Base-by-base conservation (phyloP, 495 filamentous ascomycete species). In the Antarctomyces pellizariae region DNA sequence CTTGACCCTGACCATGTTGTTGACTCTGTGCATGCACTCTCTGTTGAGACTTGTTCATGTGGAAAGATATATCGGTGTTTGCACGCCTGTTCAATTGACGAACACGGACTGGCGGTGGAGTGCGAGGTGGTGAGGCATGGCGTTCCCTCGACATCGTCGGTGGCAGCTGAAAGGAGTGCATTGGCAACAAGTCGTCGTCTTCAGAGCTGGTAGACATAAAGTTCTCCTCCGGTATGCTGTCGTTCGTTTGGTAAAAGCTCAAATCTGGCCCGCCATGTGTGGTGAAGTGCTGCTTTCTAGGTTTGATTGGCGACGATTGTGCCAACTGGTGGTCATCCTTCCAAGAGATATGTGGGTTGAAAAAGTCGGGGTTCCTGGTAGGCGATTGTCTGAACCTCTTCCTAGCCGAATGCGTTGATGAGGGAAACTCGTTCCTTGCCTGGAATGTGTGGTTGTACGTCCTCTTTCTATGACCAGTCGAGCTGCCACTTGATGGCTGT, bases 261-360 rank as follows among this genome's bases (percentile, higher is more conserved):
- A 73, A 45, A 30, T 62, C 60, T 2, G 67, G 59, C n/a, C 60
- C 59, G 17, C 54, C 53, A 13, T 62, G 56, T 7, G 64, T 64
- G 2, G 64, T 62, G 32, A 71, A 75, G 37, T 68, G 64, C 32
- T 75, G 66, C 28, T 66, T 62, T 23, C 58, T 57, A 22, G 57
- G 62, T 33, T 70, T 70, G 31, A 72, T 63, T 4, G 83, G 82
- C 1, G 83, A 90, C 3, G 80, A 90, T 44, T 84, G 68, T 8
- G 76, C 66, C 16, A 83, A 54, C 39, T 69, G 67, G 39, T 75
- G 64, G 13, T 64, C 53, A 34, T 55, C 64, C 45, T 76, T 82
- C 77, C 76, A 86, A 0, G 70, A 67, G 1, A 50, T 35, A 27
- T 66, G 59, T 15, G 56, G 48, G n/a, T 48, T 46, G 31, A 62